These are phyloP conservation scores for Solanum medicagineum DNA, from an alignment of 257 asterid genomes.

Conservation along the genomic window DNA sequence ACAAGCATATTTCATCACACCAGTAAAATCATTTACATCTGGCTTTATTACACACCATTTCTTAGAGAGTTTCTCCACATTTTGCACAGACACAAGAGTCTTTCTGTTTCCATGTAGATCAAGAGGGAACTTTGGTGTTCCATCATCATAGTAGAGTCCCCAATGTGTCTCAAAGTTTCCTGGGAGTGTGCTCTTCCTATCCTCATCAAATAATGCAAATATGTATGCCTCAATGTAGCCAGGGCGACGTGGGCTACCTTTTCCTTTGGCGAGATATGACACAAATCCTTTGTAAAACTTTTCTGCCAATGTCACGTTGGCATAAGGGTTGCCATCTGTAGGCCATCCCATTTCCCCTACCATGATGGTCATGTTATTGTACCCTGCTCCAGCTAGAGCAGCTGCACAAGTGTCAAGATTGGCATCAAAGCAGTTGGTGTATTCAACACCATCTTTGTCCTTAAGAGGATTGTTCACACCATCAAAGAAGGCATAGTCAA, in stretches of 20 bases:
- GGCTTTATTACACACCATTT: slow-evolving; percentile 16
- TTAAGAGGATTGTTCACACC: slow-evolving; percentile 4
- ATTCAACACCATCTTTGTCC: slow-evolving; percentile 1
- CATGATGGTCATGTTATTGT: slow-evolving; percentile 6
- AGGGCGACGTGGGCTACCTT: slow-evolving; percentile 24
- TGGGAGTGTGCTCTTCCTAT: slow-evolving; percentile 19
- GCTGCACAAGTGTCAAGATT: slow-evolving; percentile 16
- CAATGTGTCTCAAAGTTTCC: slow-evolving; percentile 28
- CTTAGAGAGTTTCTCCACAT: slow-evolving; percentile 4
- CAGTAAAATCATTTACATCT: slow-evolving; percentile 3
- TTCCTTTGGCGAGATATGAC: background rate
- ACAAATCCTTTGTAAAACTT: slow-evolving; percentile 21
- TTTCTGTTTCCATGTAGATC: slow-evolving; percentile 6
- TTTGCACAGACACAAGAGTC: slow-evolving; percentile 4
- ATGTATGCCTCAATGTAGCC: slow-evolving; percentile 9
- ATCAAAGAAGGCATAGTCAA: slow-evolving; percentile 25
- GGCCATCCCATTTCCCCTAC: slow-evolving; percentile 47
- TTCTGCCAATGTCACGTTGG: slow-evolving; percentile 3
- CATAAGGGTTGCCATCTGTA: slow-evolving; percentile 17
- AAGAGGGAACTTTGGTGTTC: slow-evolving; percentile 9
- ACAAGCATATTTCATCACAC: slow-evolving; percentile 7
- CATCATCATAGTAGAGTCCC: slow-evolving; percentile 22
- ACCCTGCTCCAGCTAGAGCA: slow-evolving; percentile 12
- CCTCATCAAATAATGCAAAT: slow-evolving; percentile 25
- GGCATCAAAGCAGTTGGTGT: slow-evolving; percentile 17